Base-by-base conservation (phyloP, 257 asterid species). In the Knoxia roxburghii region DNA sequence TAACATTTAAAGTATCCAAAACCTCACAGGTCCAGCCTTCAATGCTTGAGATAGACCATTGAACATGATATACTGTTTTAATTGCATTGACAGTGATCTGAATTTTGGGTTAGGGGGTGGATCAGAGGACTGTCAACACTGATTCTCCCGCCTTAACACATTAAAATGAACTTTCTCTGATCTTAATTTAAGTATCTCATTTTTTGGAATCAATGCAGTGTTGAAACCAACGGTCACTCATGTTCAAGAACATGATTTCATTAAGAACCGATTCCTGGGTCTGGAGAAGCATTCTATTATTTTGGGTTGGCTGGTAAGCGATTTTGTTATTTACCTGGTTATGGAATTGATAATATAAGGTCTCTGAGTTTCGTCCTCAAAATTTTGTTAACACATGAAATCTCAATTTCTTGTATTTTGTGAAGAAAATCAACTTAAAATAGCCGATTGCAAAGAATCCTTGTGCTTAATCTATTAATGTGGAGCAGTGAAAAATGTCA, bases 201-300 rank as follows among this genome's bases (percentile, higher is more conserved):
- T 9, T 18, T 23, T 71, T 70, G 41, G 48, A 65, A 35, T 46
- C 56, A 24, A 15, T 79, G 81, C 95, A 87, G 95, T 65, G 73
- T 58, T 87, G 61, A 81, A 80, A 69, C 85, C 81, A 33, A 79
- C 71, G 82, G 64, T 94, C 71, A 90, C 96, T n/a, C 77, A 89
- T 74, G 99, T 94, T 58, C 96, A 84, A 0, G 79, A 90, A 56
- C 96, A 94, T 53, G 96, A 90, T 70, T 94, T 94, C 82, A 88
- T 94, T 81, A 90, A 76, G 84, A 80, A 30, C 60, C 88, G 98
- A 10, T 94, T 87, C 84, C 73, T 60, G 74, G 99, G 99, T 56
- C 12, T 86, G 68, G 96, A 91, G 45, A 83, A 58, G 80, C 78
- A 68, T 69, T 85, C 93, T 51, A 69, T 70, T 71, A 17, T 87